Evolutionary conservation across 495 filamentous ascomycete genomes (phyloP).

Genomic region (Cairneyella variabilis): DNA sequence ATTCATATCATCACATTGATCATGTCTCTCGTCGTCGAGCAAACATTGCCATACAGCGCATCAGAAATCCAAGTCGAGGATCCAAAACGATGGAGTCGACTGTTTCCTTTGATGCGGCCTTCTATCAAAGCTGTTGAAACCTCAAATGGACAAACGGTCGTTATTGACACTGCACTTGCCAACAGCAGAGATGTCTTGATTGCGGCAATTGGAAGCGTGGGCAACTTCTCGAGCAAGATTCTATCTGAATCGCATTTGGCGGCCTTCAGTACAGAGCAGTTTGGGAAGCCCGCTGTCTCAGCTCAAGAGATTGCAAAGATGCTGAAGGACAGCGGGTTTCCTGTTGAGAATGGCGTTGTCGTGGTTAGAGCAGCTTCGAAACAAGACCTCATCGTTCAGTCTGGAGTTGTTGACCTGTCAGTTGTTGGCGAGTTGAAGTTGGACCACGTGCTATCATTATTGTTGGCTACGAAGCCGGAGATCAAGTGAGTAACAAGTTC

Average conservation of each 20-base stretch:
- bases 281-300: not conserved
- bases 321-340: constrained; percentile 14
- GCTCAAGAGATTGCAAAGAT: constrained; percentile 5
- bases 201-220: constrained; percentile 8
- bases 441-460: constrained; percentile 17
- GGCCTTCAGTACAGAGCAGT: constrained; percentile 11
- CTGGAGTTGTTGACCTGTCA: constrained; percentile 1
- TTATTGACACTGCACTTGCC: constrained; percentile 11
- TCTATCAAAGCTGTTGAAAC: constrained; percentile 12
- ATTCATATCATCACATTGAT: too few species aligned
- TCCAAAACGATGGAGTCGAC: constrained; percentile 11
- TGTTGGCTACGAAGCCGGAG: constrained; percentile 1
- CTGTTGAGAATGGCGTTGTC: constrained; percentile 11
- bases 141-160: constrained; percentile 1
- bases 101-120: constrained; percentile 19
- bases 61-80: constrained; percentile 12
- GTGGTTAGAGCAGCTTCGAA: constrained; percentile 9
- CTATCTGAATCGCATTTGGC: constrained; percentile 12
- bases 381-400: not conserved
- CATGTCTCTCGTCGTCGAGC: constrained; percentile 18
- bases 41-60: constrained; percentile 12
- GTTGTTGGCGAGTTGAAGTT: constrained; percentile 14
- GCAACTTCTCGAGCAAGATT: constrained; percentile 15
- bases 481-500: constrained; percentile 12
- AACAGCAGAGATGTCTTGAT: constrained; percentile 11